Evolutionary conservation across 2,329 filamentous ascomycete genomes (phyloP), one percentile per base, ranked within the genome.

Genomic region (Calonectria hongkongensis): DNA sequence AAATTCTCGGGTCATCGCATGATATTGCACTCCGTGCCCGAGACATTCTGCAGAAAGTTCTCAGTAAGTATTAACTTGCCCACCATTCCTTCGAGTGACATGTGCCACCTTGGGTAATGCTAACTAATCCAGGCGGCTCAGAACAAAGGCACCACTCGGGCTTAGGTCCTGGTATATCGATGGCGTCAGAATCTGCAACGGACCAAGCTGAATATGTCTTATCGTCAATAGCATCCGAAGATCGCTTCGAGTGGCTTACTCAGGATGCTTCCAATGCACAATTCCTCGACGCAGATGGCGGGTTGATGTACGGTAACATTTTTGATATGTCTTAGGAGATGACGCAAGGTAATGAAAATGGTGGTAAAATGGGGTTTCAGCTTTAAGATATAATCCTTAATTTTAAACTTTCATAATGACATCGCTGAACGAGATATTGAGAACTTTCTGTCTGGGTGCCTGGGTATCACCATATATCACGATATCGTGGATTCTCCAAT

Each of bases 241-340:
- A 51, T 51, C 25, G 12, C 15, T 51, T 51, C 18, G 48, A 51
- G 8, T 51, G 48, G 48, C 25, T 51, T 7, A 51, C 25, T 3
- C 48, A 51, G 16, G 48, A 51, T 13, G 12, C 25, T 16, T 51
- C 48, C 15, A 30, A 51, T 30, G 12, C 48, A 2, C 3, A 30
- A 28, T 51, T 51, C 25, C 48, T 51, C 16, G 21, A 25, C 4
- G 25, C 48, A 16, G 48, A 25, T 4, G 15, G 21, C 18, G 25
- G 48, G 25, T 7, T 51, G 25, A 51, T 51, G 48, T 51, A 51
- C 12, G 25, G 48, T 16, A 51, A 51, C 12, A 51, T 51, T 51
- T 51, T 51, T 51, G 21, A 51, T 13, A 15, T 51, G 12, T 51
- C 25, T 2, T 51, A 51, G 25, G 13, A 30, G 13, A 16, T 16